phyloP scores from a whole-genome alignment of 2,329 filamentous ascomycete species.

The Arthrinium puccinioides region DNA sequence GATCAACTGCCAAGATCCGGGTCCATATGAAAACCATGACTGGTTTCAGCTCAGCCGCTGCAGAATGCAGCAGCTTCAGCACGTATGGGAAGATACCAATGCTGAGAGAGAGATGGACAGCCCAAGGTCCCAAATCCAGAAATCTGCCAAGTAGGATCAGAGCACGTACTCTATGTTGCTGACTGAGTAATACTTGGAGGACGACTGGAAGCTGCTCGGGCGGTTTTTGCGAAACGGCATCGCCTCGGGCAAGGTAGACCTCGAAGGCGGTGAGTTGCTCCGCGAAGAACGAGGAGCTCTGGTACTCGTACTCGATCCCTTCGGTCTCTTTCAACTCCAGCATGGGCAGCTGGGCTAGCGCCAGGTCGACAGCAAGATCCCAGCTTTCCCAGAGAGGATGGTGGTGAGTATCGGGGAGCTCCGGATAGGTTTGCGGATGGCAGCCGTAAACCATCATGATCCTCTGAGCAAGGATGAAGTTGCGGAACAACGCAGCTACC shows the following conservation, averaged over 20 bases:
- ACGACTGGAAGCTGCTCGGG: constrained; percentile 96
- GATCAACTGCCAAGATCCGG: constrained; percentile 87
- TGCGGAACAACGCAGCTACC: constrained; percentile 96
- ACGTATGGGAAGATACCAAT: constrained; percentile 99
- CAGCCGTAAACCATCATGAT: constrained; percentile 97
- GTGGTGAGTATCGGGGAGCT: constrained; percentile 89
- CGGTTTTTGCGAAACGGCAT: constrained; percentile 74
- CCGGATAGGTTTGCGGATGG: constrained; percentile 84
- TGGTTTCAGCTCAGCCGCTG: constrained; percentile 87
- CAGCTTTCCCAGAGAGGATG: constrained; percentile 96
- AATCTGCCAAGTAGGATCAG: constrained; percentile 90
- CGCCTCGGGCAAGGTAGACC: constrained; percentile 78
- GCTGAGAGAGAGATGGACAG: constrained; percentile 92
- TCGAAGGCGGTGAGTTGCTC: constrained; percentile 97
- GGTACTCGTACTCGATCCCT: constrained; percentile 78
- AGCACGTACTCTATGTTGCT: constrained; percentile 86
- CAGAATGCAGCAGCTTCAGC: constrained; percentile 91
- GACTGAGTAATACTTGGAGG: constrained; percentile 88
- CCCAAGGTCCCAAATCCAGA: constrained; percentile 92
- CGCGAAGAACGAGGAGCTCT: constrained; percentile 92
- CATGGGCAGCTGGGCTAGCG: constrained; percentile 79
- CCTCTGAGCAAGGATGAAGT: constrained; percentile 88
- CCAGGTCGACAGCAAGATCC: constrained; percentile 95
- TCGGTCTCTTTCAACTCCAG: constrained; percentile 71
- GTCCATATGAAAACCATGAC: constrained; percentile 99